Base-by-base conservation (phyloP, 306 rosid species). In the Sphenostylis stenocarpa region DNA sequence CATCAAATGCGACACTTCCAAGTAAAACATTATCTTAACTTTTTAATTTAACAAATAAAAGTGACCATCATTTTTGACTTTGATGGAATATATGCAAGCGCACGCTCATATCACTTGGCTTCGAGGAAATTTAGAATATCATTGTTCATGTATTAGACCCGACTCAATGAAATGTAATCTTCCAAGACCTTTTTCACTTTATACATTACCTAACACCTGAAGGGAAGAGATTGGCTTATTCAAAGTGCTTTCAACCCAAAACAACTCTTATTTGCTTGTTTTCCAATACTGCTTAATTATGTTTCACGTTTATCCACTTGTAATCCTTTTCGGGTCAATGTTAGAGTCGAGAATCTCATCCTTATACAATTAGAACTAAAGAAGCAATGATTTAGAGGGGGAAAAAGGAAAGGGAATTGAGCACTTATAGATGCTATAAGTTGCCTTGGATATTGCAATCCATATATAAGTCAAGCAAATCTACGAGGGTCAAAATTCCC, bases 361-460 rank as follows among this genome's bases (percentile, higher is more conserved):
- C 13, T 20, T 26, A 3, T 21, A 3, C 60, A 10, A 21, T 23
- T 24, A 56, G n/a, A 55, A 23, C 57, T 17, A 43, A 44, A 26
- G 34, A 19, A 56, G 60, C 41, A 56, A 77, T 44, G 62, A 31
- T n/a, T 12, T 10, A 36, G 19, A 23, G 31, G 38, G 8, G 7
- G 36, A 26, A 14, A 6, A 47, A 39, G 4, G 2, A 36, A 4
- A 10, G n/a, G 57, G 34, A 49, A 33, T 58, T 26, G 77, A 75
- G 43, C 52, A 67, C 38, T 3, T 76, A 57, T 17, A 67, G 55
- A 60, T 47, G 62, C 39, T 69, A 78, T 61, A 53, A 69, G 82
- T 75, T 79, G 67, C 23, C 56, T 72, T 62, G 65, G 74, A 60
- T 57, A 64, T 19, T 52, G 78, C 51, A 75, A 68, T 67, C 77